These are phyloP conservation scores for Chloromonas sp. DNA, from an alignment of 163 green algal species.

Conservation along the genomic window DNA sequence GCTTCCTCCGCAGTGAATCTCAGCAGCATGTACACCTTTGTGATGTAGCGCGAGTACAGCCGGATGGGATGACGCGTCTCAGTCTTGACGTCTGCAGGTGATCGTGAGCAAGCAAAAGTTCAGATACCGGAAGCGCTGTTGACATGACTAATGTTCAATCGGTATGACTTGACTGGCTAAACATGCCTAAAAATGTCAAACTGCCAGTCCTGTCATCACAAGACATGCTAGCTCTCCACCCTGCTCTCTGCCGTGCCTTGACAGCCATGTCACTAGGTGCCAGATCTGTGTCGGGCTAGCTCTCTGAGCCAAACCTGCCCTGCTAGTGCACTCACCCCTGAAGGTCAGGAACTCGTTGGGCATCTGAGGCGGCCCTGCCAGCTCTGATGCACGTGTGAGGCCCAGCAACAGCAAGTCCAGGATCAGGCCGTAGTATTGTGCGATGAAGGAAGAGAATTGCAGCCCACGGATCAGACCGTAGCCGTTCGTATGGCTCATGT, in stretches of 20 bases:
- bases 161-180: too few species aligned
- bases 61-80: conserved; percentile 97
- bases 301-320: too few species aligned
- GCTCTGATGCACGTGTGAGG: conserved; percentile 90
- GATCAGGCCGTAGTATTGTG: conserved; percentile 96
- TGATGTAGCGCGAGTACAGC: conserved; percentile 94
- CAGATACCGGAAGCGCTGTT: conserved; percentile 50
- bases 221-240: too few species aligned
- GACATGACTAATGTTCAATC: too few species aligned
- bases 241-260: too few species aligned
- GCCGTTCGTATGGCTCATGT: conserved; percentile 99
- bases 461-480: conserved; percentile 98
- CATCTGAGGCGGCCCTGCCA: conserved; percentile 82
- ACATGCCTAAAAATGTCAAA: too few species aligned
- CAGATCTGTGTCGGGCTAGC: too few species aligned
- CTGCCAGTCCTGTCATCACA: too few species aligned
- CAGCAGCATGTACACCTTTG: conserved; percentile 68
- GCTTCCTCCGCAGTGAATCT: conserved; percentile 94
- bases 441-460: conserved; percentile 96
- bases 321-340: conserved; percentile 19
- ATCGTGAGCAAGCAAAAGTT: background rate
- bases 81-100: conserved; percentile 55
- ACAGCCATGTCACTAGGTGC: too few species aligned
- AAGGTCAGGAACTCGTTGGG: conserved; percentile 93
- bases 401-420: conserved; percentile 97